Base-by-base conservation (phyloP, 495 filamentous ascomycete genomes). In the Choiromyces venosus region DNA sequence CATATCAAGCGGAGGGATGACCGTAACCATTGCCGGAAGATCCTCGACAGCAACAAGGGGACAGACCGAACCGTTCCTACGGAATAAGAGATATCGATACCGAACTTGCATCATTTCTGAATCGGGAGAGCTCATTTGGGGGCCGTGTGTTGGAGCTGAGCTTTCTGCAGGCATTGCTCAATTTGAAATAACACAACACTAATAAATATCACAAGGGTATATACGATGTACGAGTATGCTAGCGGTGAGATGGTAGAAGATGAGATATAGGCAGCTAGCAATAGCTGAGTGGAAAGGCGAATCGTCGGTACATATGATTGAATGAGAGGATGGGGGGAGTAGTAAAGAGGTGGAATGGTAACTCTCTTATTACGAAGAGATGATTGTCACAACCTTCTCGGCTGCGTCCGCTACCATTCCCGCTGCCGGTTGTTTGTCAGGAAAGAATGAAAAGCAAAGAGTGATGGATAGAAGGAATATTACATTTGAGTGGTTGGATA, bases 31-130 rank as follows among this genome's bases (percentile, higher is more conserved):
- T 46, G 65, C 25, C 16, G 74, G 73, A 35, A 77, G 74, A 64
- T 72, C 46, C 40, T 71, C 56, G 66, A 52, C 37, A 42, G 75
- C 66, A 44, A 76, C 52, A 18, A 77, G 69, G 40, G 75, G 74
- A 16, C 69, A 44, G 38, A 77, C n/a, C 21, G 74, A 40, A 9
- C 74, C 74, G 8, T 77, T 65, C 46, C 69, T 69, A 44, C 52
- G 29, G 74, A 69, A 37, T 69, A 77, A 65, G 39, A 77, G 73
- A 38, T 72, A 73, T 44, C 66, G 39, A 64, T 72, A 77, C 35
- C n/a, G 40, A 37, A 77, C 39, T 21, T 72, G 39, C 40, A 38
- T 25, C 56, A 38, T 65, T 29, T 40, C 67, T 12, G 65, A 38
- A 18, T 42, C 25, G 25, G 29, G 21, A 61, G 52, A 61, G 52